Conservation (phyloP, 495 filamentous ascomycete genomes). For the Polyplosphaeria fusca region DNA sequence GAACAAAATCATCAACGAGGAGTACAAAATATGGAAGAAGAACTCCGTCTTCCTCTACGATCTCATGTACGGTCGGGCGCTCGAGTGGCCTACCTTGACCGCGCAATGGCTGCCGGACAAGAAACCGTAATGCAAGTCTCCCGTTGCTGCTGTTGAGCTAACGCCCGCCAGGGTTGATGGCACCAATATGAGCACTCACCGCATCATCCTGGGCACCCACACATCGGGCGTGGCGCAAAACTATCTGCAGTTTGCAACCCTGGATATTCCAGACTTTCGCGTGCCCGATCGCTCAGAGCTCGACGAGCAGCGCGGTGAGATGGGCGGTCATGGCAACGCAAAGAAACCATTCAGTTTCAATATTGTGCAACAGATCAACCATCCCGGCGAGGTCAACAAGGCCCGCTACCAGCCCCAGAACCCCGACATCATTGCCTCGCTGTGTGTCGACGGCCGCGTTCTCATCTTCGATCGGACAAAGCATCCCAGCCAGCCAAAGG, state of each 20-base stretch:
- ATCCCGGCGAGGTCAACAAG: conserved; percentile 97
- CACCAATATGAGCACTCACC: conserved; percentile 83
- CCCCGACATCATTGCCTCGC: conserved; percentile 92
- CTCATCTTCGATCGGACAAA: conserved; percentile 96
- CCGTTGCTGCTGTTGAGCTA: neutral
- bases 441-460: conserved; percentile 81
- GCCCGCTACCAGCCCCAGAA: conserved; percentile 97
- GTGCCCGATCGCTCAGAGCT: conserved; percentile 67
- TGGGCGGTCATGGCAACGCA: conserved; percentile 79
- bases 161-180: conserved; percentile 59
- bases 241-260: conserved; percentile 89
- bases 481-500: conserved; percentile 68
- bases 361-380: conserved; percentile 92
- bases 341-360: conserved; percentile 76
- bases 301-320: conserved; percentile 85
- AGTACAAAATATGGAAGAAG: conserved; percentile 99
- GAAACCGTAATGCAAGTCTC: conserved; percentile 57
- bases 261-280: conserved; percentile 76
- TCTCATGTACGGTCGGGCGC: conserved; percentile 61
- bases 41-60: conserved; percentile 96
- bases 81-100: conserved; percentile 97
- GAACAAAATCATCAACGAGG: conserved; percentile 89
- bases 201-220: conserved; percentile 90
- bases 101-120: conserved; percentile 98
- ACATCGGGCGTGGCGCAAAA: conserved; percentile 84